These are phyloP conservation scores for Pseudognaphalium luteoalbum DNA, from an alignment of 129 eudicot genomes.

Conservation along the genomic window DNA sequence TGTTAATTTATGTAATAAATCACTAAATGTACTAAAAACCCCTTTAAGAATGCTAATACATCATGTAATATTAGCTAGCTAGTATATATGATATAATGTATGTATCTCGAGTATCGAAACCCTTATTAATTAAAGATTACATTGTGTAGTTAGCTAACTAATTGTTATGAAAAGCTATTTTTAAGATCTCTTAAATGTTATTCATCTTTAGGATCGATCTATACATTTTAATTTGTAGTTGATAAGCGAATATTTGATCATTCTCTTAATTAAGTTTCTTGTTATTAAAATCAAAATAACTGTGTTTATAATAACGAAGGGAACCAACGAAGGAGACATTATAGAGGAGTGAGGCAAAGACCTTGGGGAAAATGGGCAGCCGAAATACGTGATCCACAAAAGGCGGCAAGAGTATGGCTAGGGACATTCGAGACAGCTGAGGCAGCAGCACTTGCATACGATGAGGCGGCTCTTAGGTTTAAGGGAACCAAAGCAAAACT, in stretches of 20 bases:
- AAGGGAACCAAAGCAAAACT: conserved; percentile 87
- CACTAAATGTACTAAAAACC: not conserved
- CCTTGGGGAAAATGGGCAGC: conserved; percentile 98
- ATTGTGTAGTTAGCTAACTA: not conserved
- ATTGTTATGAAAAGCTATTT: not conserved
- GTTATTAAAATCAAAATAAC: not conserved
- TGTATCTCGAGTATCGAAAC: too few species aligned
- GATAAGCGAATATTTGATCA: not conserved
- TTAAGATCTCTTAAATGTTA: not conserved
- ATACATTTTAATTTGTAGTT: too few species aligned
- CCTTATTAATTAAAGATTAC: not conserved
- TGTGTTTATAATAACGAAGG: not conserved
- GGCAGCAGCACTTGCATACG: conserved; percentile 83
- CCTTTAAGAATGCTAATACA: not conserved
- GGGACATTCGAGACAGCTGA: conserved; percentile 87
- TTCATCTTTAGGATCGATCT: not conserved
- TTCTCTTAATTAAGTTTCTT: not conserved
- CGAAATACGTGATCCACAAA: conserved; percentile 76
- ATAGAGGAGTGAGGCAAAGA: conserved; percentile 87
- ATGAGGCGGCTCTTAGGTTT: conserved; percentile 75
- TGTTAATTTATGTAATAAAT: not conserved
- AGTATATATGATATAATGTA: too few species aligned
- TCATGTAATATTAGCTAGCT: too few species aligned
- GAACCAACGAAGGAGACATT: conserved; percentile 52
- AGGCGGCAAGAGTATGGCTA: conserved; percentile 84